Percentiles rank a stretch among this genome's conserved stretches.
phyloP scores from a whole-genome alignment of 2,329 filamentous ascomycete species.

The Diplodia seriata region DNA sequence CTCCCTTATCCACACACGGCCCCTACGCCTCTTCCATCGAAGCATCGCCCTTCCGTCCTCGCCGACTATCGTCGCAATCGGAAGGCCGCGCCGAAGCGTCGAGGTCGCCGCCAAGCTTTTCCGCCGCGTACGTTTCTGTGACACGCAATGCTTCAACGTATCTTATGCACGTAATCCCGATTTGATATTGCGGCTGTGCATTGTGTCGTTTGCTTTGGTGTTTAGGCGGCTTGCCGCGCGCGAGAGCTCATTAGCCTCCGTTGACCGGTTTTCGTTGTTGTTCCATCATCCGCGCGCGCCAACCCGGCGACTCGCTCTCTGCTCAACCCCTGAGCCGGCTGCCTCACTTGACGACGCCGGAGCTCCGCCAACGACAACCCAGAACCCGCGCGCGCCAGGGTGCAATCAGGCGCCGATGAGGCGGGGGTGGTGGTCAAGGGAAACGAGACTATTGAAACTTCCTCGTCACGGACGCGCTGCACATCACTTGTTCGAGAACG shows the following conservation, averaged over 20 bases:
- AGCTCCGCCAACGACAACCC: background rate
- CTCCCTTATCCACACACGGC: constrained; percentile 3
- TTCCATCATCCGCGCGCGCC: background rate
- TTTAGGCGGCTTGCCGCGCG: background rate
- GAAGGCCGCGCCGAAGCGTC: background rate
- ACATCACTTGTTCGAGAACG: constrained; percentile 4
- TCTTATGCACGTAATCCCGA: background rate
- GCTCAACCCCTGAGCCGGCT: background rate
- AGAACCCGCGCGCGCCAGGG: too few relatives aligned
- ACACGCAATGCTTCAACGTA: constrained; percentile 6
- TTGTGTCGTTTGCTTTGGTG: too few relatives aligned
- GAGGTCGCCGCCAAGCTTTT: constrained; percentile 11
- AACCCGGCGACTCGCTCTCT: background rate
- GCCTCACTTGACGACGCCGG: background rate
- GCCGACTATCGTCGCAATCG: background rate
- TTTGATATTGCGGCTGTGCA: constrained; percentile 5
- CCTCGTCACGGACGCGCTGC: background rate
- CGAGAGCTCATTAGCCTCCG: background rate
- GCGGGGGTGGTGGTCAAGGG: background rate
- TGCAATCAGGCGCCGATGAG: background rate
- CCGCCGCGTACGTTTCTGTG: constrained; percentile 1
- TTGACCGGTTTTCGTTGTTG: background rate
- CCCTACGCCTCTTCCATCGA: background rate
- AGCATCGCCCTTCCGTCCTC: background rate
- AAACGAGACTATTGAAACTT: constrained; percentile 3